These are phyloP conservation scores for Bremia lactucae DNA, from an alignment of 352 stramenopile species.

Conservation along the genomic window DNA sequence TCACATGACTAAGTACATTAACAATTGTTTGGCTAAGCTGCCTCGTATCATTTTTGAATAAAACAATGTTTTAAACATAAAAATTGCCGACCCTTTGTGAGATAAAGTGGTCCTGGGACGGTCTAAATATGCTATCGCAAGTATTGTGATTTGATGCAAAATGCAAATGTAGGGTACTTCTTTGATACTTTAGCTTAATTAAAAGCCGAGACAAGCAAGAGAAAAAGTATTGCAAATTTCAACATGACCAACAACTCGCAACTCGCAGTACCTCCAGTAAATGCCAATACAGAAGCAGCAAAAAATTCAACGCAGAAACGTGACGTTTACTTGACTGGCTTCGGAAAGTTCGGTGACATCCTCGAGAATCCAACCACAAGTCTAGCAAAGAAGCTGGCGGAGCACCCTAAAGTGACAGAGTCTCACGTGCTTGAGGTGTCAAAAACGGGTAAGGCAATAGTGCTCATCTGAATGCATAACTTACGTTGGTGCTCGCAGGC, in stretches of 20 bases:
- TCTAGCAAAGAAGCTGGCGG: constrained; percentile 40
- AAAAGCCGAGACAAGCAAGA: too few relatives aligned
- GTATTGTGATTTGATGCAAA: too few relatives aligned
- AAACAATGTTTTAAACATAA: not conserved
- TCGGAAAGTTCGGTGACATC: constrained; percentile 79
- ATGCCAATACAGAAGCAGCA: constrained; percentile 1
- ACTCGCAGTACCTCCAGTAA: not conserved
- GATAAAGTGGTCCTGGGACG: too few relatives aligned
- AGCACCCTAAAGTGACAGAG: constrained; percentile 55
- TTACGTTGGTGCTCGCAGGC: too few relatives aligned
- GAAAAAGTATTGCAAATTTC: not conserved
- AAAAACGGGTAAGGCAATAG: constrained; percentile 25
- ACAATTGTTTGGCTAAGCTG: not conserved
- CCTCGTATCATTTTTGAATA: not conserved
- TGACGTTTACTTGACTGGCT: constrained; percentile 73
- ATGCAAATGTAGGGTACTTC: too few relatives aligned
- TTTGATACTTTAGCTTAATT: too few relatives aligned
- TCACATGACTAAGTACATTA: not conserved
- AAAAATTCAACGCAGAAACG: constrained; percentile 12
- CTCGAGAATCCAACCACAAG: constrained; percentile 69
- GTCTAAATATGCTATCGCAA: too few relatives aligned
- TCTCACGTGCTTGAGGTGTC: constrained; percentile 67
- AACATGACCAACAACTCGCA: constrained; percentile 18
- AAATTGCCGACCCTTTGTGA: too few relatives aligned
- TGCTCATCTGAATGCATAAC: too few relatives aligned